phyloP scores from a whole-genome alignment of 495 filamentous ascomycete species.

The Lasiosphaeria ovina region DNA sequence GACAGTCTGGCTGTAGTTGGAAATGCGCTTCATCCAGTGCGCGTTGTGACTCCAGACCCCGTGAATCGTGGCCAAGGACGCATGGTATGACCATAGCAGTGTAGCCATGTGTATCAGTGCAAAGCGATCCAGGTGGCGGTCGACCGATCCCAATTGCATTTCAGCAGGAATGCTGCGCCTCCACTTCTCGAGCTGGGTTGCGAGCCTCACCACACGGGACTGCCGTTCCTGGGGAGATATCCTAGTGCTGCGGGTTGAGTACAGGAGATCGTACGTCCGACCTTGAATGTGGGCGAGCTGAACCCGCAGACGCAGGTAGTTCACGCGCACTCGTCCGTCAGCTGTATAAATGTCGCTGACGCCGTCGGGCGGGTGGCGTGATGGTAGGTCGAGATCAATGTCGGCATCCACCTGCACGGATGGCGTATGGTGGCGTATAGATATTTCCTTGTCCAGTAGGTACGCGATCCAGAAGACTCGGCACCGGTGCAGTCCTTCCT shows the following conservation, averaged over 20 bases:
- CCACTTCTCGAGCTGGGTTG: slow-evolving; percentile 26
- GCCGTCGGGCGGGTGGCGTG: slow-evolving; percentile 15
- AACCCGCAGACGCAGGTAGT: slow-evolving; percentile 27
- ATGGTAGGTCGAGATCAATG: slow-evolving; percentile 30
- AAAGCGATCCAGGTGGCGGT: slow-evolving; percentile 16
- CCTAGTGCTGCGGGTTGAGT: slow-evolving; percentile 29
- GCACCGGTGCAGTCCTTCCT: slow-evolving; percentile 26
- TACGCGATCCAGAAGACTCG: slow-evolving; percentile 37
- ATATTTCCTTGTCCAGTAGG: slow-evolving; percentile 33
- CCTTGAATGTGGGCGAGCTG: slow-evolving; percentile 32
- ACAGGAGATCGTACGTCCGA: slow-evolving; percentile 28
- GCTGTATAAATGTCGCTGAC: slow-evolving; percentile 23
- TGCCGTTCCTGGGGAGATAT: slow-evolving; percentile 19
- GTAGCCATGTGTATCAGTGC: slow-evolving; percentile 25
- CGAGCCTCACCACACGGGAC: slow-evolving; percentile 20
- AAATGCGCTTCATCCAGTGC: slow-evolving; percentile 26
- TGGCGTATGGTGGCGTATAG: slow-evolving; percentile 26
- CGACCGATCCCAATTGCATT: slow-evolving; percentile 22
- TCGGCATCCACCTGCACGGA: slow-evolving; percentile 30
- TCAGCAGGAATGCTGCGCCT: slow-evolving; percentile 24
- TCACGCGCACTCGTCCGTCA: slow-evolving; percentile 25
- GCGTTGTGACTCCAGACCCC: slow-evolving; percentile 28
- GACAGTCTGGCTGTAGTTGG: slow-evolving; percentile 6
- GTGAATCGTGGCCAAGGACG: slow-evolving; percentile 25
- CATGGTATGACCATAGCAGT: slow-evolving; percentile 27